Percentiles rank a stretch among this genome's conserved stretches.
phyloP scores from a whole-genome alignment of 2,329 filamentous ascomycete genomes.

The Talaromyces rugulosus region DNA sequence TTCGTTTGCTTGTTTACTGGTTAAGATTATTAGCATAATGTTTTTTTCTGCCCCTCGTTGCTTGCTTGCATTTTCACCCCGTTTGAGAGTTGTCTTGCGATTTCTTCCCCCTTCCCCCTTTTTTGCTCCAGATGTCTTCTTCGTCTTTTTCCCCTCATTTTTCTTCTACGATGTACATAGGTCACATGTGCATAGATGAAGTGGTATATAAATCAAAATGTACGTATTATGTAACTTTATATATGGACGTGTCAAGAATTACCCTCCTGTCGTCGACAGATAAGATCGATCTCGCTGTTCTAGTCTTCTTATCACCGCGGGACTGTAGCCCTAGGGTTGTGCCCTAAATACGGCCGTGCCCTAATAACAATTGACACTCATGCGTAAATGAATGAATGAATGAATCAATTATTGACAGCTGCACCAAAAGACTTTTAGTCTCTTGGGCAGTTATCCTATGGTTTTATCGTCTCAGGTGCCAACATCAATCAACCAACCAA shows the following conservation, averaged over 20 bases:
- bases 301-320: too few species aligned
- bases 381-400: neutral
- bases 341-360: neutral
- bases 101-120: neutral
- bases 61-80: neutral
- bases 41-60: neutral
- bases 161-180: neutral
- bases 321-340: neutral
- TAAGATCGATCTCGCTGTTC: too few species aligned
- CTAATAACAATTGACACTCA: neutral
- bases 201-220: slow-evolving; percentile 3
- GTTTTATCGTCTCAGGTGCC: too few species aligned
- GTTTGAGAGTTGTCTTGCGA: neutral
- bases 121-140: neutral
- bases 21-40: neutral
- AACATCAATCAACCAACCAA: neutral
- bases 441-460: too few species aligned
- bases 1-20: neutral
- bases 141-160: neutral
- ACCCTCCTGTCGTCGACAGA: too few species aligned
- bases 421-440: too few species aligned
- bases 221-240: neutral
- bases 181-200: slow-evolving; percentile 1
- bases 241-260: neutral
- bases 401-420: too few species aligned